Evolutionary conservation across 192 early-diverging fungal species (phyloP).

Genomic region (Paraglomus occultum): DNA sequence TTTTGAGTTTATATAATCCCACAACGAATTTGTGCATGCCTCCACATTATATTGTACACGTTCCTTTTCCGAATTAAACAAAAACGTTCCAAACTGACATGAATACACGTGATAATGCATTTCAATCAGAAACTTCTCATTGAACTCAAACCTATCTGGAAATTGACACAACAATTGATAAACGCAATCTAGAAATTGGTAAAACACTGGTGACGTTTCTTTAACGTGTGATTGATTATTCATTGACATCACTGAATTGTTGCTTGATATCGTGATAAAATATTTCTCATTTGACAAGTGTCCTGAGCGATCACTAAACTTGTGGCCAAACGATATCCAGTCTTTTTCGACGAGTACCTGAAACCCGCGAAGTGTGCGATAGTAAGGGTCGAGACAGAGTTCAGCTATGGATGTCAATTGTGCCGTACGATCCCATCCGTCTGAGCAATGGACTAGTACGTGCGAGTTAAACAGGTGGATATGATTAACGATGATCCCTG

Average conservation of each 20-base stretch:
- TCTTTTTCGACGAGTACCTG: constrained; percentile 93
- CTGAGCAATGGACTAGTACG: constrained; percentile 96
- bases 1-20: constrained; percentile 73
- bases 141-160: constrained; percentile 93
- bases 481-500: constrained; percentile 72
- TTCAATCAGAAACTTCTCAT: constrained; percentile 74
- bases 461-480: constrained; percentile 76
- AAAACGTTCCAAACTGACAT: constrained; percentile 94
- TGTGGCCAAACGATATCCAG: constrained; percentile 97
- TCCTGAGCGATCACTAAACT: constrained; percentile 91
- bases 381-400: constrained; percentile 94
- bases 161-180: constrained; percentile 89
- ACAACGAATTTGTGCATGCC: constrained; percentile 62
- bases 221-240: constrained; percentile 57
- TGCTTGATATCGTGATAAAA: constrained; percentile 54
- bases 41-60: constrained; percentile 48
- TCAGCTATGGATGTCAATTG: constrained; percentile 88
- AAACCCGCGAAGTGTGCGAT: constrained; percentile 92
- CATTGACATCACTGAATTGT: constrained; percentile 53
- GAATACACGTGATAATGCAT: constrained; percentile 86
- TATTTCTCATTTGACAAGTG: constrained; percentile 78
- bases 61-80: constrained; percentile 89
- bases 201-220: constrained; percentile 93
- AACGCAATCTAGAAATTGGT: constrained; percentile 96
- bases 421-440: constrained; percentile 98